Evolutionary conservation across 768 basidiomycete genomes (phyloP), one percentile per base, ranked within the genome.

Genomic region (Russula vinacea): DNA sequence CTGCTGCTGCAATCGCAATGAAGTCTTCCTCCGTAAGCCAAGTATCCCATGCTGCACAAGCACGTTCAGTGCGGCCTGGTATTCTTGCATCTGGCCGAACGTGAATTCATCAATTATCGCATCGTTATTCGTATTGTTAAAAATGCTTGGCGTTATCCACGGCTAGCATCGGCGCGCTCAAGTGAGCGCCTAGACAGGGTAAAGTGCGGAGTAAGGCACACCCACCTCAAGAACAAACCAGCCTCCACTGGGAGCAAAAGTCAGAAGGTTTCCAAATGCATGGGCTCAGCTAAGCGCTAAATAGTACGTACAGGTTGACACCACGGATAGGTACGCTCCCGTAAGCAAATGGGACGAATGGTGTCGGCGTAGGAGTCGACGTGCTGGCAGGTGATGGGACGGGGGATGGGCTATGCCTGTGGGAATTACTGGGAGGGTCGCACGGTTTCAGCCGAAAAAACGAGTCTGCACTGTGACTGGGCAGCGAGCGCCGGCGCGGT

Each of bases 71-170:
- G 84, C 82, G 26, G 75, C 74, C 39, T 77, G 72, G 19, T 70
- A 60, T 68, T 84, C 79, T 58, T 82, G 77, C 69, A 83, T 67
- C 62, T 81, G 76, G 1, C 86, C 85, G 19, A 87, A 78, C 0
- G 85, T 88, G 66, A 77, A 86, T 70, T 86, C 85, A 66, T 88
- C 86, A 7, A 87, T 74, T 37, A 88, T 79, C 44, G 74, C 75
- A 39, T 76, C 73, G 66, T 87, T 84, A 44, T 79, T 79, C 40
- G 84, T 88, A 70, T 77, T 81, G 65, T 85, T 78, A 65, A 90
- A 90, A 13, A 90, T 77, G 69, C 85, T 87, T 1, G 89, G 89
- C 2, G 87, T 89, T 60, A 90, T 90, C 89, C 89, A 90, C 37
- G 88, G 87, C 85, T 89, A 44, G 62, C 14, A 60, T 45, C 45